A percentile compares a stretch with the other conserved stretches of the same genome.
These are phyloP conservation scores for Marasmius fiardii DNA, from an alignment of 1,284 basidiomycete genomes.

Conservation along the genomic window DNA sequence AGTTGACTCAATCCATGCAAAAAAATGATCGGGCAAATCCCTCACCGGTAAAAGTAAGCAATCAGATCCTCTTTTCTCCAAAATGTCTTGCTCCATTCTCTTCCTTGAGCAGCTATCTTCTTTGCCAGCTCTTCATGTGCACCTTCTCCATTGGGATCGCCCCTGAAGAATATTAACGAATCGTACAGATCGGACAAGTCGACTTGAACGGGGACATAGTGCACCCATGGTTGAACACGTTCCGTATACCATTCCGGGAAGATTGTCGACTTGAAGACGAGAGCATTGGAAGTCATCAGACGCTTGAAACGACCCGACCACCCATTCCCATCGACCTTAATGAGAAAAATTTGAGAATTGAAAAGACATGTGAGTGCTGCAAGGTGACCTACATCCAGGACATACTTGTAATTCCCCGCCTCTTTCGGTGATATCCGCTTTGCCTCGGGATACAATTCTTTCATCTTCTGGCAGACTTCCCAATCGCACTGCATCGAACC, in stretches of 20 bases:
- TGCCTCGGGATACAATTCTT: conserved; percentile 46
- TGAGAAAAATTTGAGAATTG: not conserved
- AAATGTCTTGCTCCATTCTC: conserved; percentile 46
- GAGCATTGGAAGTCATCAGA: conserved; percentile 57
- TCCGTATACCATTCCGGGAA: conserved; percentile 64
- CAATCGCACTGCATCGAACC: conserved; percentile 39
- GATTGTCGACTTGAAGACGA: conserved; percentile 66
- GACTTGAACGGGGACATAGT: conserved; percentile 51
- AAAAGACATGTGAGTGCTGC: not conserved
- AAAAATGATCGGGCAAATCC: conserved; percentile 11
- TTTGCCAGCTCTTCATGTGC: conserved; percentile 46
- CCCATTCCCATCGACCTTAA: conserved; percentile 61
- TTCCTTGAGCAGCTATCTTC: conserved; percentile 47
- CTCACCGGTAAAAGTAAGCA: conserved; percentile 49
- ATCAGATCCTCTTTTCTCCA: conserved; percentile 58
- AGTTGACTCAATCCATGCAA: not conserved
- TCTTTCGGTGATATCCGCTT: conserved; percentile 37
- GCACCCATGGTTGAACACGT: conserved; percentile 44
- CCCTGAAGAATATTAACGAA: conserved; percentile 49
- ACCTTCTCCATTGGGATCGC: conserved; percentile 31
- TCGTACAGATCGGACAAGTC: conserved; percentile 49
- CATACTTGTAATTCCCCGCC: conserved; percentile 62
- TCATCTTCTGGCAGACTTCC: conserved; percentile 34
- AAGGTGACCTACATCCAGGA: conserved; percentile 52
- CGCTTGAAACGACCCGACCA: conserved; percentile 71